Evolutionary conservation across 768 basidiomycete genomes (phyloP), one percentile per base, ranked within the genome.

Genomic region (Boletales sp.): DNA sequence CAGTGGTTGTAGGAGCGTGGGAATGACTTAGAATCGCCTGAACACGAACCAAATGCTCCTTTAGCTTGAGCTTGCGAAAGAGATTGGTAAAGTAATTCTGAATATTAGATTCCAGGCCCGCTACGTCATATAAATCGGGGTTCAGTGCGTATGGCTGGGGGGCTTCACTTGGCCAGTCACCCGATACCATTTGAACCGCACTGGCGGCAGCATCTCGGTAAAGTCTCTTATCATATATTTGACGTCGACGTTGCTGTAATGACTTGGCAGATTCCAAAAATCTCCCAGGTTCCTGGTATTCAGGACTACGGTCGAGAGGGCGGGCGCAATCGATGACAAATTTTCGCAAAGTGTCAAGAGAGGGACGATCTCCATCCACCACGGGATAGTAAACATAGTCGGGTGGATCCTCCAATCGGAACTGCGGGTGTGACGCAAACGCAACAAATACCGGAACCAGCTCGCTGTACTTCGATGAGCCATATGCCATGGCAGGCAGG

Each of bases 361-460:
- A 50, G 1, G 54, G 57, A 9, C 9, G 15, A 39, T 47, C 56
- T 21, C 48, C 52, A 7, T 45, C 38, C 5, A 8, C 13, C 27
- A 41, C 29, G 9, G 24, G 24, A 29, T 41, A 41, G 24, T 45
- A 34, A 10, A 34, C 24, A 34, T 56, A 53, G 10, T n/a, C 27
- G 12, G 65, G 59, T 11, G 61, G 60, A 19, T 46, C 6, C 40
- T 48, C 45, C 1, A 5, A 8, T 17, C 29, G 15, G 49, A 60
- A 51, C 15, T 48, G 55, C 14, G 59, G 14, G 14, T 54, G 31
- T 5, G 61, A 49, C 1, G 56, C 51, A 48, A 72, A 69, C 1
- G 71, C 60, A 6, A 74, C 40, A 1, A 73, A 43, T 6, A 65
- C 57, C 0, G 61, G 58, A 5, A 69, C 51, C 18, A 67, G 56